These are phyloP conservation scores for Hymenoscyphus fraxineus DNA, from an alignment of 2,329 filamentous ascomycete species.

Conservation along the genomic window DNA sequence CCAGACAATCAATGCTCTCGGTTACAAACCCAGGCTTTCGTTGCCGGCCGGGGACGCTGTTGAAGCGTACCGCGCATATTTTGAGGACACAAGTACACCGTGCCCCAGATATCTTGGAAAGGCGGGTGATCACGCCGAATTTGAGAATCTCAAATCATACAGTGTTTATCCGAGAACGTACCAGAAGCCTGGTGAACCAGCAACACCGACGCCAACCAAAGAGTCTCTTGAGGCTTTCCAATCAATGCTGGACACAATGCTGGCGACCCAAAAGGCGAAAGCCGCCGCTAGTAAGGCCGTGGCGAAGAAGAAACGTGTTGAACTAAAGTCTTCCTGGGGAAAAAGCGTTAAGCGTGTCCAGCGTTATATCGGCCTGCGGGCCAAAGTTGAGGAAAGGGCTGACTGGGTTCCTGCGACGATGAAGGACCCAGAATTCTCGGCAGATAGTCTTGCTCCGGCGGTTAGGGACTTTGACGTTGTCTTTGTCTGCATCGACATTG, in stretches of 20 bases:
- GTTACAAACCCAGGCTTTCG: slow-evolving; percentile 42
- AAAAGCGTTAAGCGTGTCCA: slow-evolving; percentile 61
- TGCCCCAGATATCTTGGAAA: slow-evolving; percentile 65
- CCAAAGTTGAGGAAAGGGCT: slow-evolving; percentile 16
- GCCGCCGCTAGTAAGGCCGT: slow-evolving; percentile 46
- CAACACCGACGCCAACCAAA: slow-evolving; percentile 33
- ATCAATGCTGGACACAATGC: slow-evolving; percentile 49
- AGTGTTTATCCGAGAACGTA: slow-evolving; percentile 33
- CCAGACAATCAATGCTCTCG: slow-evolving; percentile 59
- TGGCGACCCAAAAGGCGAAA: slow-evolving; percentile 47
- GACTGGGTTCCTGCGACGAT: slow-evolving; percentile 29
- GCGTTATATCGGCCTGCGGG: slow-evolving; percentile 66
- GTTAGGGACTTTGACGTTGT: slow-evolving; percentile 54
- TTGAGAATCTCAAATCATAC: slow-evolving; percentile 22
- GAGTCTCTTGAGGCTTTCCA: slow-evolving; percentile 47
- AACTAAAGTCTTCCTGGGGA: slow-evolving; percentile 49
- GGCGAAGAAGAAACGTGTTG: slow-evolving; percentile 44
- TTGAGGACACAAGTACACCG: slow-evolving; percentile 57
- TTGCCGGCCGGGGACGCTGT: slow-evolving; percentile 49
- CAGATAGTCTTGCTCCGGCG: slow-evolving; percentile 44
- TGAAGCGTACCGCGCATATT: slow-evolving; percentile 57
- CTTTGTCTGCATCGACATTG: slow-evolving; percentile 77
- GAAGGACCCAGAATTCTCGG: slow-evolving; percentile 39
- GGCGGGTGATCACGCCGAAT: slow-evolving; percentile 42
- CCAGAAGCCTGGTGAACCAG: slow-evolving; percentile 29